A percentile compares a stretch with the other conserved stretches of the same genome.
Conservation (phyloP, 129 eudicot species). For the Tagetes erecta region DNA sequence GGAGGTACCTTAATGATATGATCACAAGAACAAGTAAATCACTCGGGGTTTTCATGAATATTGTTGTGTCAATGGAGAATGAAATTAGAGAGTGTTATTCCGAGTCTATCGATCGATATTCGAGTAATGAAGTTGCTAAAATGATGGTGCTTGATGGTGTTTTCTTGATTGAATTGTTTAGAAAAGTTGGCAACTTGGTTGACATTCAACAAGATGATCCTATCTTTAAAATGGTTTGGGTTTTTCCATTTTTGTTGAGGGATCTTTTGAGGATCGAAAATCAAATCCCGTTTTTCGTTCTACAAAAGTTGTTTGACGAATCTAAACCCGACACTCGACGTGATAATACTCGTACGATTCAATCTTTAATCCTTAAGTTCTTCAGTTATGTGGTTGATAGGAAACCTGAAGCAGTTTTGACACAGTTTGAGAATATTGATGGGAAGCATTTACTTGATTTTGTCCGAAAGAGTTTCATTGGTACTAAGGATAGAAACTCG, state of each 20-base stretch:
- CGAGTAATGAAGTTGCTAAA: constrained; percentile 33
- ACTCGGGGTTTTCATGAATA: constrained; percentile 13
- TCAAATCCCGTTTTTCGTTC: constrained; percentile 40
- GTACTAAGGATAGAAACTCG: not conserved
- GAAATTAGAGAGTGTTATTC: constrained; percentile 36
- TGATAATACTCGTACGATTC: constrained; percentile 13
- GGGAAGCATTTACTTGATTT: constrained; percentile 40
- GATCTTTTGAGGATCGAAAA: constrained; percentile 41
- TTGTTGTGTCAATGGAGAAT: constrained; percentile 10
- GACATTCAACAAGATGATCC: constrained; percentile 27
- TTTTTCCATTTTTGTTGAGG: constrained; percentile 38
- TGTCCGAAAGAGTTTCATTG: constrained; percentile 31
- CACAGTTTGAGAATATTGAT: constrained; percentile 4
- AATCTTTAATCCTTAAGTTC: constrained; percentile 30
- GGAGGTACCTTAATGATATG: constrained; percentile 36
- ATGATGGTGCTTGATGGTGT: constrained; percentile 48
- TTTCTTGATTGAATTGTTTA: constrained; percentile 37
- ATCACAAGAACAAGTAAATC: constrained; percentile 22
- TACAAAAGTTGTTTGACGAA: constrained; percentile 26
- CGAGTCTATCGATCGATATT: constrained; percentile 26
- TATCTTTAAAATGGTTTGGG: constrained; percentile 35
- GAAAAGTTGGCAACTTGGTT: constrained; percentile 38
- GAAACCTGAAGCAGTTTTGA: not conserved
- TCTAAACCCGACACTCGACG: not conserved
- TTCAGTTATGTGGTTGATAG: constrained; percentile 28